A percentile compares a stretch with the other conserved stretches of the same genome.
Evolutionary conservation across 345 rosid genomes (phyloP).

Genomic region (Pistacia integerrima): DNA sequence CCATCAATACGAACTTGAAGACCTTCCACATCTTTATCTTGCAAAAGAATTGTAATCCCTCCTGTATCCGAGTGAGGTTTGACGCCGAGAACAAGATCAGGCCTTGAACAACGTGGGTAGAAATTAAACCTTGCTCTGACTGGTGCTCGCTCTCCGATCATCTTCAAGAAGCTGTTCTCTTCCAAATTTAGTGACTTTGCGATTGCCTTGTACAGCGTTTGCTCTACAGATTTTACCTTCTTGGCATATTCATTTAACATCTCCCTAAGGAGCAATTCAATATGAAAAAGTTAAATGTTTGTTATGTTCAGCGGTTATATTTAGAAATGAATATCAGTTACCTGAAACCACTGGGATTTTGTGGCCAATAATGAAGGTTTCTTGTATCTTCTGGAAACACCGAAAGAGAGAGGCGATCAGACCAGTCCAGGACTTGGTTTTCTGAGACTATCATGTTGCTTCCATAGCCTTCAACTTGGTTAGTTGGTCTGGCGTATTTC

Average conservation of each 20-base stretch:
- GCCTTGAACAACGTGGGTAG: conserved; percentile 47
- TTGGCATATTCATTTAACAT: conserved; percentile 27
- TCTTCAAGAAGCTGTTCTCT: conserved; percentile 39
- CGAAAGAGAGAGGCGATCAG: conserved; percentile 36
- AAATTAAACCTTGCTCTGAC: conserved; percentile 48
- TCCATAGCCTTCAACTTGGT: conserved; percentile 40
- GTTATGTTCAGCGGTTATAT: too few species aligned
- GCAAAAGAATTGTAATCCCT: conserved; percentile 44
- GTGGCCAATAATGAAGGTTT: conserved; percentile 34
- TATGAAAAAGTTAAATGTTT: not conserved
- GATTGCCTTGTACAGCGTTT: conserved; percentile 42
- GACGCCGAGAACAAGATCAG: conserved; percentile 46
- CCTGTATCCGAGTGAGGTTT: conserved; percentile 54
- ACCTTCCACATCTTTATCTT: conserved; percentile 45
- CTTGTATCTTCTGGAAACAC: conserved; percentile 29
- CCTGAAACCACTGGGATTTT: conserved; percentile 34
- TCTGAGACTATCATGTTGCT: conserved; percentile 35
- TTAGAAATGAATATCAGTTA: not conserved
- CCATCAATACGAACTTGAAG: conserved; percentile 38
- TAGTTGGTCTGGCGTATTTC: conserved; percentile 27
- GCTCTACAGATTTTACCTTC: conserved; percentile 28
- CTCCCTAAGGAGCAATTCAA: conserved; percentile 23
- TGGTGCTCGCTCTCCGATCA: conserved; percentile 32
- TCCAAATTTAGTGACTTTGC: conserved; percentile 28
- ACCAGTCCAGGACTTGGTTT: conserved; percentile 45